A percentile compares a stretch with the other conserved stretches of the same genome.
These are phyloP conservation scores for Eutrema heterophyllum DNA, from an alignment of 345 rosid genomes.

Conservation along the genomic window DNA sequence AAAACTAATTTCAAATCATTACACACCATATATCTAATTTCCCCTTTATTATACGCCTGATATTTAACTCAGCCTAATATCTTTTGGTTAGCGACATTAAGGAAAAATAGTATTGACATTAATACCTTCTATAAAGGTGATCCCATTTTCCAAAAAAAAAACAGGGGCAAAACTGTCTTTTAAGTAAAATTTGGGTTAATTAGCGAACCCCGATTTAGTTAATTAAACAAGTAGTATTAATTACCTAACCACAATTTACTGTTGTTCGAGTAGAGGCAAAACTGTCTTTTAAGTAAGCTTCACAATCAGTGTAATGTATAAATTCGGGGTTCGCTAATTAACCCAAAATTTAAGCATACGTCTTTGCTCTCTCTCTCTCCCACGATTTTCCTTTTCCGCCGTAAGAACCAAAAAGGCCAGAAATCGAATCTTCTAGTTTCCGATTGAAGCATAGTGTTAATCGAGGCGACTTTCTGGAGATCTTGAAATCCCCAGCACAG, in stretches of 20 bases:
- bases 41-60: too few species aligned
- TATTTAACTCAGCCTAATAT: too few species aligned
- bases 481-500: background rate
- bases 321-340: too few species aligned
- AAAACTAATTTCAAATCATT: too few species aligned
- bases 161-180: background rate
- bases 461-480: conserved; percentile 12
- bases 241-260: background rate
- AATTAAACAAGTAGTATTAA: background rate
- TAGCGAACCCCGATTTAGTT: background rate
- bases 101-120: too few species aligned
- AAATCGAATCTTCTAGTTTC: conserved; percentile 21
- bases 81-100: too few species aligned
- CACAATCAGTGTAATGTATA: too few species aligned
- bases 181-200: background rate
- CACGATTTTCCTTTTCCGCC: conserved; percentile 15
- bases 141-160: too few species aligned
- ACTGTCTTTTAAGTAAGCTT: too few species aligned
- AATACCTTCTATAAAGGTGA: too few species aligned
- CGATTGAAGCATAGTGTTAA: conserved; percentile 5
- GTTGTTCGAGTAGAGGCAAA: too few species aligned
- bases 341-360: background rate
- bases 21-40: too few species aligned
- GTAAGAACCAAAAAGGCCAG: background rate
- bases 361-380: background rate